These are phyloP conservation scores for Adiantum capillusveneris DNA, from an alignment of 75 land plant species.

Conservation along the genomic window DNA sequence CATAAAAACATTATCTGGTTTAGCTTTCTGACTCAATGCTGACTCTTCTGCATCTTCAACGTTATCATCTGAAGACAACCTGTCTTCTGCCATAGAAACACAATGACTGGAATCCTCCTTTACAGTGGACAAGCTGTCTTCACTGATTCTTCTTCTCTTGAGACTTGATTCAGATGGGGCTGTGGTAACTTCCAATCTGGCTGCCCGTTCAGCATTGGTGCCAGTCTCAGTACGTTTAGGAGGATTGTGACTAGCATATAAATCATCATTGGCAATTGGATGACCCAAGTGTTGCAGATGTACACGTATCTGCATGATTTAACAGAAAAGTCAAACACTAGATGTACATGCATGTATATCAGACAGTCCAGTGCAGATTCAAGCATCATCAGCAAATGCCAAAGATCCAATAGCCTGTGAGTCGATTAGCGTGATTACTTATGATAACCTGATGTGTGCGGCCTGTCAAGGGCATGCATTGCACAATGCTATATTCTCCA, in stretches of 20 bases:
- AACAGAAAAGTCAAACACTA: not conserved
- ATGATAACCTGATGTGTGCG: constrained; percentile 82
- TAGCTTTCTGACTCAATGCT: not conserved
- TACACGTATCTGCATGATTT: constrained; percentile 68
- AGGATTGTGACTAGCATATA: constrained; percentile 43
- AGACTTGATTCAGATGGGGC: not conserved
- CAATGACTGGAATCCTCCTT: no score
- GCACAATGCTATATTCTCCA: constrained; percentile 69
- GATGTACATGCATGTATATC: no score
- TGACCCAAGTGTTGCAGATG: constrained; percentile 75
- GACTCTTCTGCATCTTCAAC: constrained; percentile 1
- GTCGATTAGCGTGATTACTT: no score
- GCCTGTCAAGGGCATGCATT: constrained; percentile 81
- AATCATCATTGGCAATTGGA: constrained; percentile 86
- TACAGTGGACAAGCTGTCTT: not conserved
- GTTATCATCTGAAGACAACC: not conserved
- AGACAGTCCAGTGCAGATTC: no score
- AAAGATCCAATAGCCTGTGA: no score
- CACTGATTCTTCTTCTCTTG: not conserved
- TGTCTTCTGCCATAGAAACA: no score
- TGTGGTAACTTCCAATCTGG: constrained; percentile 9
- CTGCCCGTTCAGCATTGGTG: constrained; percentile 59
- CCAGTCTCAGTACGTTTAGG: constrained; percentile 36
- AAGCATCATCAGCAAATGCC: no score
- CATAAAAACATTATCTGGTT: not conserved